A percentile compares a stretch with the other conserved stretches of the same genome.
phyloP scores from a whole-genome alignment of 139 green algal species.

The Chlorella sp. region DNA sequence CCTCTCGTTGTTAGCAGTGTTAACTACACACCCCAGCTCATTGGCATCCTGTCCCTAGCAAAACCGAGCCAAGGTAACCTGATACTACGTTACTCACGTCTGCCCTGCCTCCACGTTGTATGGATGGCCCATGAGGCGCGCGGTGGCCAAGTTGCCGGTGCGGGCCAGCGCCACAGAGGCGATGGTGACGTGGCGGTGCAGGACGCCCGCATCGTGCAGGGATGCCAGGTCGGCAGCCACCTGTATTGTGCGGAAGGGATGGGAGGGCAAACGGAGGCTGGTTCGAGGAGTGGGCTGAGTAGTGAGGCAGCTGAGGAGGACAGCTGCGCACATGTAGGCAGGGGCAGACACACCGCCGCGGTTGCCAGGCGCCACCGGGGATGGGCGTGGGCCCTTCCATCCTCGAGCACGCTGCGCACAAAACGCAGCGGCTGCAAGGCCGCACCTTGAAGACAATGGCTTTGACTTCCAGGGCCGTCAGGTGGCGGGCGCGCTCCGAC shows the following conservation, averaged over 20 bases:
- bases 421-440: no score
- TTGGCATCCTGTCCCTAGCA: no score
- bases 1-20: no score
- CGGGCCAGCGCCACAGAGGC: conserved; percentile 14
- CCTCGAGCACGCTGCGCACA: no score
- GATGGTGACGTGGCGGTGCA: conserved; percentile 50
- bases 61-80: no score
- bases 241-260: not conserved
- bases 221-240: conserved; percentile 33
- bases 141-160: conserved; percentile 29
- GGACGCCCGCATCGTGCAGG: conserved; percentile 36
- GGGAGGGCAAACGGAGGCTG: not conserved
- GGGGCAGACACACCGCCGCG: no score
- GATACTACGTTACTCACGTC: no score
- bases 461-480: conserved; percentile 45
- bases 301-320: not conserved
- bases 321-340: no score
- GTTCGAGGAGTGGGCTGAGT: not conserved
- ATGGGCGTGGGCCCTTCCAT: no score
- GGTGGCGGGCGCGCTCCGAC: conserved; percentile 30
- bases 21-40: no score
- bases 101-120: conserved; percentile 2
- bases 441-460: conserved; percentile 37
- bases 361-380: no score
- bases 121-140: conserved; percentile 22